A percentile compares a stretch with the other conserved stretches of the same genome.
Evolutionary conservation across 306 rosid species (phyloP).

Genomic region (Vicia sativa): DNA sequence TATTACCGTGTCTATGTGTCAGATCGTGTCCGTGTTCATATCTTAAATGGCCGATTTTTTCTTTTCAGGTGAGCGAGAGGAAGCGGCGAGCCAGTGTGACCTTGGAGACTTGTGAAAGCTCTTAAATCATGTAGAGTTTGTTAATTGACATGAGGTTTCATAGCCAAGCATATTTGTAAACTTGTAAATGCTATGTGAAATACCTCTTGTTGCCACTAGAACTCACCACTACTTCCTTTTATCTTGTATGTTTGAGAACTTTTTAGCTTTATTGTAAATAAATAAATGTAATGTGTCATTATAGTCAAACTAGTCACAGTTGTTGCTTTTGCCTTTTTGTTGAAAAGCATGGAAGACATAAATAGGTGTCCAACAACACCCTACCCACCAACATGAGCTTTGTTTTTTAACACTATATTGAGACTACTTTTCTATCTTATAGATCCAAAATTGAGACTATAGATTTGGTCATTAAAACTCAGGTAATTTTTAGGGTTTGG

Average conservation of each 20-base stretch:
- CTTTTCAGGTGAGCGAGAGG: conserved; percentile 52
- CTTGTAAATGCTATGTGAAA: conserved; percentile 22
- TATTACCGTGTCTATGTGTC: not conserved
- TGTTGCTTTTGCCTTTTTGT: not conserved
- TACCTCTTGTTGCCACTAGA: conserved; percentile 28
- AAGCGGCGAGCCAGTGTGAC: conserved; percentile 46
- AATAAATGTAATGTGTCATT: not conserved
- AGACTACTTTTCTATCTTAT: too few relatives aligned
- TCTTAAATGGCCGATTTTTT: not conserved
- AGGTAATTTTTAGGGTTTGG: too few relatives aligned
- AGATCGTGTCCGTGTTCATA: not conserved
- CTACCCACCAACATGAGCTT: too few relatives aligned
- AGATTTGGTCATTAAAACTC: too few relatives aligned
- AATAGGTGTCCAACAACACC: not conserved
- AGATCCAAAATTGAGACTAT: too few relatives aligned
- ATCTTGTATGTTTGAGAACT: conserved; percentile 2
- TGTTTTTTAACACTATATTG: too few relatives aligned
- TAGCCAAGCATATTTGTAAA: conserved; percentile 11
- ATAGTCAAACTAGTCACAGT: too few relatives aligned
- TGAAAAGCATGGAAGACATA: not conserved
- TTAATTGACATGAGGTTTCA: conserved; percentile 4
- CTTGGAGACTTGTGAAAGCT: conserved; percentile 45
- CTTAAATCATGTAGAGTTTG: conserved; percentile 35
- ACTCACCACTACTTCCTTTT: conserved; percentile 11
- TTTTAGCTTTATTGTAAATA: not conserved